Conservation (phyloP, 2,329 filamentous ascomycete species). For the Exophiala sp. region DNA sequence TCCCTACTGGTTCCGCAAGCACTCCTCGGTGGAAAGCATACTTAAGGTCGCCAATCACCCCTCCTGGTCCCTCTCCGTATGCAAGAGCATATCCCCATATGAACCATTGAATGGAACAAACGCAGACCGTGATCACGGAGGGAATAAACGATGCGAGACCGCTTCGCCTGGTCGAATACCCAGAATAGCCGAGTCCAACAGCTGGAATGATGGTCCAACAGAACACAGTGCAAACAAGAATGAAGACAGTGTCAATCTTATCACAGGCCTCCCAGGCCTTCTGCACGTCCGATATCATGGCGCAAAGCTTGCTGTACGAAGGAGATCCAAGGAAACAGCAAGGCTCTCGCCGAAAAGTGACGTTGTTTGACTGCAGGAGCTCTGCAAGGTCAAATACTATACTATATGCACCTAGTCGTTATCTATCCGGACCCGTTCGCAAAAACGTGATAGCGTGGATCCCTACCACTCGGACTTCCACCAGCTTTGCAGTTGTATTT, state of each 20-base stretch:
- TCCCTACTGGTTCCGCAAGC: slow-evolving; percentile 47
- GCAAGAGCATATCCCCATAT: slow-evolving; percentile 49
- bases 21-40: slow-evolving; percentile 47
- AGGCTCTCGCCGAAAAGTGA: no score
- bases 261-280: slow-evolving; percentile 51
- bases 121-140: slow-evolving; percentile 45
- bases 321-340: no score
- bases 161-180: slow-evolving; percentile 49
- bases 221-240: slow-evolving; percentile 51
- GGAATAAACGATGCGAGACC: slow-evolving; percentile 49
- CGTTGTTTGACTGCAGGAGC: no score
- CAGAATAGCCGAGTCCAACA: slow-evolving; percentile 50
- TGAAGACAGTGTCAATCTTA: slow-evolving; percentile 51
- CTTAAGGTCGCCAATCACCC: slow-evolving; percentile 45
- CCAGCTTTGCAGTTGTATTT: no score
- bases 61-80: slow-evolving; percentile 44
- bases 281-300: slow-evolving; percentile 36
- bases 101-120: slow-evolving; percentile 53
- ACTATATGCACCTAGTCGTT: no score
- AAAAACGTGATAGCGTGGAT: no score
- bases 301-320: neutral
- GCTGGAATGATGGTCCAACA: slow-evolving; percentile 54
- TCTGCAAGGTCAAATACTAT: no score
- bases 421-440: no score
- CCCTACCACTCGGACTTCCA: no score